Evolutionary conservation across 345 rosid species (phyloP).

Genomic region (Moringa oleifera): DNA sequence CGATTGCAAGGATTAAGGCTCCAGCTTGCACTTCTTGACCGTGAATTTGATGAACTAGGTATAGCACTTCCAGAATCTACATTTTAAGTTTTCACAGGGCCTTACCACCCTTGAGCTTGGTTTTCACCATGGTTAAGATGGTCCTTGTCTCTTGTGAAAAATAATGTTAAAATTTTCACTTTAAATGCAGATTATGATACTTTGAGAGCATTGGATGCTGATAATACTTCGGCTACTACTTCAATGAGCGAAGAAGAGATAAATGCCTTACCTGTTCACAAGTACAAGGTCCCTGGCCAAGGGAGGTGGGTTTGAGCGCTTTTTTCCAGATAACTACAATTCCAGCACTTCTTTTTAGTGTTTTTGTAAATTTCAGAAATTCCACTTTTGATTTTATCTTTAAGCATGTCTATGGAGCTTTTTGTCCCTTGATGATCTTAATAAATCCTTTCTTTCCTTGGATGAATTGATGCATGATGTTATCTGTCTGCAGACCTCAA

Average conservation of each 20-base stretch:
- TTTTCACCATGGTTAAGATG: not conserved
- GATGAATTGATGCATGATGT: too few species aligned
- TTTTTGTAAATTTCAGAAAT: too few species aligned
- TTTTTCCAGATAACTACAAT: too few species aligned
- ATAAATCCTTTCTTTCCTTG: too few species aligned
- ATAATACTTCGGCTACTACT: slow-evolving; percentile 34
- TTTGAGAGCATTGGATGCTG: slow-evolving; percentile 60
- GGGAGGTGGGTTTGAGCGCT: slow-evolving; percentile 33
- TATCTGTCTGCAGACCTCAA: too few species aligned
- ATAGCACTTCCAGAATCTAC: too few species aligned
- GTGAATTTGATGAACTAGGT: slow-evolving; percentile 76
- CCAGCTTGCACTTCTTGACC: slow-evolving; percentile 70
- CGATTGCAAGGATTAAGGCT: slow-evolving; percentile 64
- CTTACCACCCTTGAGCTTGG: not conserved
- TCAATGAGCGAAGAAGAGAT: slow-evolving; percentile 81
- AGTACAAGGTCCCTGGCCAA: slow-evolving; percentile 39
- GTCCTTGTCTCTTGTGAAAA: not conserved
- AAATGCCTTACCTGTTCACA: slow-evolving; percentile 64
- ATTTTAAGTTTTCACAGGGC: too few species aligned
- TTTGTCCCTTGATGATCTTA: too few species aligned
- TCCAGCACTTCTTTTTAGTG: not conserved
- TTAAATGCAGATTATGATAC: slow-evolving; percentile 59
- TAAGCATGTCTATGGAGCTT: too few species aligned
- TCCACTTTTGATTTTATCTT: too few species aligned
- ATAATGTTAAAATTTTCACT: not conserved